phyloP scores from a whole-genome alignment of 345 rosid genomes.

The Aquilaria yunnanensis region DNA sequence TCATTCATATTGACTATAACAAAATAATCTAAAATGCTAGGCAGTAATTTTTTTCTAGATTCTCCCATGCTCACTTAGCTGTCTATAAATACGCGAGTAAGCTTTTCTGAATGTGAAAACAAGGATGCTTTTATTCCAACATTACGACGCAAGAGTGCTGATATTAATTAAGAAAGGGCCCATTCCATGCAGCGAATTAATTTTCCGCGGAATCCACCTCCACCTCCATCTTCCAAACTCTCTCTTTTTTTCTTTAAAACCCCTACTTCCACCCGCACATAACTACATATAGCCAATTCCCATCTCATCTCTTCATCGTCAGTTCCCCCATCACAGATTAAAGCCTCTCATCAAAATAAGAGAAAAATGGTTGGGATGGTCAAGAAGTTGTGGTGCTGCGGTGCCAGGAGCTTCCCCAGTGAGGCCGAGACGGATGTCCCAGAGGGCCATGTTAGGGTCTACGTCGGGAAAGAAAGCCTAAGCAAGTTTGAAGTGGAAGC shows the following conservation, averaged over 20 bases:
- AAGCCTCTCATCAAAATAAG: not conserved
- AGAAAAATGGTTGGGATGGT: conserved; percentile 24
- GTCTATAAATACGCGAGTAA: no score
- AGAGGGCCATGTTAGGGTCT: conserved; percentile 41
- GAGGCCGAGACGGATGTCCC: conserved; percentile 7
- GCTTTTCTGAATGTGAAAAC: no score
- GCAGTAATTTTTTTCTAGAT: no score
- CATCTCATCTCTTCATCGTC: not conserved
- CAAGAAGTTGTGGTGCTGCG: conserved; percentile 40
- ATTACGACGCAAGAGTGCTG: no score
- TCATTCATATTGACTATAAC: no score
- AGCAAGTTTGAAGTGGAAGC: conserved; percentile 41
- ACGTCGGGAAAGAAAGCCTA: conserved; percentile 31
- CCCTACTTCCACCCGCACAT: not conserved
- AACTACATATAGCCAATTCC: not conserved
- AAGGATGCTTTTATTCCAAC: no score
- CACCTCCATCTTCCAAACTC: not conserved
- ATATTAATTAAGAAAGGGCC: not conserved
- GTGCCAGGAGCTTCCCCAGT: conserved; percentile 25
- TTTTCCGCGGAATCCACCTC: conserved; percentile 18
- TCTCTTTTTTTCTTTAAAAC: no score
- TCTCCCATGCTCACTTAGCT: no score
- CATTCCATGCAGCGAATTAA: conserved; percentile 3
- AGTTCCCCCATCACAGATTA: no score
- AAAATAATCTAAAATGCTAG: no score